Percentiles rank a stretch among this genome's conserved stretches.
Evolutionary conservation across 1,139 yeast genomes (phyloP).

Genomic region (Zygosaccharomyces pseudobailii): DNA sequence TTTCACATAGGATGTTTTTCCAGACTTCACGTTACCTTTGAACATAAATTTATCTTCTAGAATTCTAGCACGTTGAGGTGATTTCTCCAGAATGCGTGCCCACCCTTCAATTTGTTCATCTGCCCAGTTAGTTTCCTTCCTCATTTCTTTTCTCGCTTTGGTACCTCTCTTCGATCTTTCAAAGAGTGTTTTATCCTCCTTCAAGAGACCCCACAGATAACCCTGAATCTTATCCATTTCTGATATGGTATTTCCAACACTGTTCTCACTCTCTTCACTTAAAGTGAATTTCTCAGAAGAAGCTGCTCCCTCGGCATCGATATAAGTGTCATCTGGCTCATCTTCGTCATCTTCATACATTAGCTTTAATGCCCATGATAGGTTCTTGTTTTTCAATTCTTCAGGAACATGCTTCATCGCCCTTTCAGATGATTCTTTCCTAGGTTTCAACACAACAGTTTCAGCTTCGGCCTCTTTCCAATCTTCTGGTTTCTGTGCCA

Average conservation of each 20-base stretch:
- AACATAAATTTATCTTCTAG: slow-evolving; percentile 61
- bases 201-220: slow-evolving; percentile 53
- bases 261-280: slow-evolving; percentile 9
- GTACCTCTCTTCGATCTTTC: slow-evolving; percentile 49
- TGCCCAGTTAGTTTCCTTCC: slow-evolving; percentile 57
- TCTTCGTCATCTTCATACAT: slow-evolving; percentile 70
- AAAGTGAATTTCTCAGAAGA: slow-evolving; percentile 10
- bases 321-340: slow-evolving; percentile 68
- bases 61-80: slow-evolving; percentile 55
- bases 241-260: slow-evolving; percentile 17
- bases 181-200: slow-evolving; percentile 49
- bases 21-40: slow-evolving; percentile 36
- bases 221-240: slow-evolving; percentile 43
- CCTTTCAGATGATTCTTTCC: slow-evolving; percentile 15
- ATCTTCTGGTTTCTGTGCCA: slow-evolving; percentile 4
- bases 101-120: slow-evolving; percentile 94
- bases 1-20: slow-evolving; percentile 29
- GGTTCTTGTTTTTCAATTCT: slow-evolving; percentile 49
- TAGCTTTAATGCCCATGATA: slow-evolving; percentile 59
- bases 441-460: slow-evolving; percentile 4
- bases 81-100: slow-evolving; percentile 68
- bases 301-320: slow-evolving; percentile 52
- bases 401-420: slow-evolving; percentile 38
- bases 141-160: slow-evolving; percentile 48
- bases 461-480: slow-evolving; percentile 8